Percentiles rank a stretch among this genome's conserved stretches.
phyloP scores from a whole-genome alignment of 2,329 filamentous ascomycete species.

The Colletotrichum sp. region DNA sequence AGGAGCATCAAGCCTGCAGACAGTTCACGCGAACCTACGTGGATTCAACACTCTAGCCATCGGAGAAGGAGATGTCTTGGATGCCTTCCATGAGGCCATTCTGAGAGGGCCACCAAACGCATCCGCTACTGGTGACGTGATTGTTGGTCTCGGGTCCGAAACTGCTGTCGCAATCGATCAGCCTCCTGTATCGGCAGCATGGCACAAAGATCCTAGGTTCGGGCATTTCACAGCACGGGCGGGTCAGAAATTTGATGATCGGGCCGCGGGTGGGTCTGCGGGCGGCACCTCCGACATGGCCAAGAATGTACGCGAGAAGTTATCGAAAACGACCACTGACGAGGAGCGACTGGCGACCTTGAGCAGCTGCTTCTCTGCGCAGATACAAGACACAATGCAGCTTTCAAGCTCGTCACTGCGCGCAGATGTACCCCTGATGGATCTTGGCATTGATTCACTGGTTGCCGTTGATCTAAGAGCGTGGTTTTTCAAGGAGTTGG shows the following conservation, averaged over 20 bases:
- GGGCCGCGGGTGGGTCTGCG: no score
- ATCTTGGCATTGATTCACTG: constrained; percentile 30
- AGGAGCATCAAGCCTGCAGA: not conserved
- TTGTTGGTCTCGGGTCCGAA: not conserved
- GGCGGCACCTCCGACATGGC: not conserved
- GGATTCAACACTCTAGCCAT: not conserved
- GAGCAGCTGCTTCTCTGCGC: not conserved
- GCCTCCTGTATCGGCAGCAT: not conserved
- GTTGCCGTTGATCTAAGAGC: constrained; percentile 40
- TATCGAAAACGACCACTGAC: not conserved
- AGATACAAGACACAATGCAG: constrained; percentile 1
- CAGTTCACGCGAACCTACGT: not conserved
- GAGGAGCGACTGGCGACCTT: not conserved
- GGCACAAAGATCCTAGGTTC: not conserved
- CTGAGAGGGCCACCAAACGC: not conserved
- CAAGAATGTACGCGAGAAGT: not conserved
- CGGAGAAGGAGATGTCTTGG: not conserved
- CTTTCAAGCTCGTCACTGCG: not conserved
- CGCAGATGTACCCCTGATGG: not conserved
- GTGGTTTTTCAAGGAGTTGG: constrained; percentile 52
- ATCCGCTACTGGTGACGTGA: not conserved
- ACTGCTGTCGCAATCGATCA: not conserved
- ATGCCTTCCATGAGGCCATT: constrained; percentile 2
- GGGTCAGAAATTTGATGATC: not conserved
- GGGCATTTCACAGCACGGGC: not conserved